Conservation (phyloP, 257 asterid species). For the Mitragyna speciosa region DNA sequence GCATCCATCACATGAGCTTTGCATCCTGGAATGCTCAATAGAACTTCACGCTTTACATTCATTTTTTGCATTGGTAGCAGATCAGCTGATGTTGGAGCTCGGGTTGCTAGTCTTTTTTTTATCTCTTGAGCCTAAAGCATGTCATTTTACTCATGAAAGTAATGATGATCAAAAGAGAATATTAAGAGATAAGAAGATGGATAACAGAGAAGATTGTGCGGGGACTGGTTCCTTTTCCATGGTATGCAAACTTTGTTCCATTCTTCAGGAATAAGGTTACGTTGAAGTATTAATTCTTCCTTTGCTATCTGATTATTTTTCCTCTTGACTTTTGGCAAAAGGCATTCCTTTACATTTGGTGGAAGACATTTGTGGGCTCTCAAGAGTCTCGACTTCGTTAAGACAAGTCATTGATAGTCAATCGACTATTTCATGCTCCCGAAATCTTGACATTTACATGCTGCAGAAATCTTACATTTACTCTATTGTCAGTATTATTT, state of each 20-base stretch:
- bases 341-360: conserved; percentile 33
- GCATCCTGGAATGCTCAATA: conserved; percentile 58
- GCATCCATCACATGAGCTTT: conserved; percentile 62
- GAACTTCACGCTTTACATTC: conserved; percentile 47
- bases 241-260: conserved; percentile 48
- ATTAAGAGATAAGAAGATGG: conserved; percentile 16
- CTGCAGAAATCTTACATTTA: background rate
- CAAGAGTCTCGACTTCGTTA: background rate
- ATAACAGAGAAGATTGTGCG: conserved; percentile 23
- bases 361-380: conserved; percentile 13
- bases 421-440: background rate
- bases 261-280: conserved; percentile 37
- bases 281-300: conserved; percentile 34
- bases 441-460: background rate
- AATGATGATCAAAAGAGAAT: conserved; percentile 11
- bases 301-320: background rate
- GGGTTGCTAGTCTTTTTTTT: conserved; percentile 27
- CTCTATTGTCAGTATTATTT: no score
- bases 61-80: conserved; percentile 21
- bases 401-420: background rate
- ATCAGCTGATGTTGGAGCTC: conserved; percentile 8
- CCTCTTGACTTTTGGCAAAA: conserved; percentile 7
- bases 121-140: conserved; percentile 52
- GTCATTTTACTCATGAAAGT: conserved; percentile 29
- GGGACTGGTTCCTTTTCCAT: conserved; percentile 36